Evolutionary conservation across 2,329 filamentous ascomycete species (phyloP).

Genomic region (Paecilomyces sp.): DNA sequence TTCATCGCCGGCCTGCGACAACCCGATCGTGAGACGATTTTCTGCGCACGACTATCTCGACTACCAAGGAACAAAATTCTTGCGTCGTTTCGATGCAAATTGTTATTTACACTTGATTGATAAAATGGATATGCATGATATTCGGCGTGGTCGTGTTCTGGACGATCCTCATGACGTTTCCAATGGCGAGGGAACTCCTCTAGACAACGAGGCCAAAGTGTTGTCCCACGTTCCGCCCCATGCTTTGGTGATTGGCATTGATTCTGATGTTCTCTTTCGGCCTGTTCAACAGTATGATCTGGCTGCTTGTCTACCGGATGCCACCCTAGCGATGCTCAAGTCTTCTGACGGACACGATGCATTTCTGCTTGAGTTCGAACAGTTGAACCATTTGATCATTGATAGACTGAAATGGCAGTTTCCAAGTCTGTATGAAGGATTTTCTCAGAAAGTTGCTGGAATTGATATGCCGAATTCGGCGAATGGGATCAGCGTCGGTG

Average conservation of each 20-base stretch:
- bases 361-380: slow-evolving; percentile 28
- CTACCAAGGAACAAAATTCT: slow-evolving; percentile 34
- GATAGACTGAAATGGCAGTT: too few species aligned
- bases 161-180: background rate
- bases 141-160: slow-evolving; percentile 13
- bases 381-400: background rate
- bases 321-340: slow-evolving; percentile 18
- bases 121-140: slow-evolving; percentile 35
- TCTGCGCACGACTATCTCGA: slow-evolving; percentile 30
- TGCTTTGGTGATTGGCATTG: background rate
- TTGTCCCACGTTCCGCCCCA: background rate
- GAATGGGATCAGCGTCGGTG: too few species aligned
- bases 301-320: slow-evolving; percentile 12
- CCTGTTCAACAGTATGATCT: background rate
- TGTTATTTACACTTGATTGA: slow-evolving; percentile 31
- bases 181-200: background rate
- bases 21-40: slow-evolving; percentile 11
- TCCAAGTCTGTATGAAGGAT: too few species aligned
- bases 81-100: slow-evolving; percentile 32
- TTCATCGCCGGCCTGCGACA: background rate
- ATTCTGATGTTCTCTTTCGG: background rate
- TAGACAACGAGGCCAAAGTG: background rate
- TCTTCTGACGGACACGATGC: slow-evolving; percentile 29
- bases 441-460: too few species aligned
- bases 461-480: too few species aligned